Evolutionary conservation across 805 yeast species (phyloP).

Genomic region (Naumovozyma baii): DNA sequence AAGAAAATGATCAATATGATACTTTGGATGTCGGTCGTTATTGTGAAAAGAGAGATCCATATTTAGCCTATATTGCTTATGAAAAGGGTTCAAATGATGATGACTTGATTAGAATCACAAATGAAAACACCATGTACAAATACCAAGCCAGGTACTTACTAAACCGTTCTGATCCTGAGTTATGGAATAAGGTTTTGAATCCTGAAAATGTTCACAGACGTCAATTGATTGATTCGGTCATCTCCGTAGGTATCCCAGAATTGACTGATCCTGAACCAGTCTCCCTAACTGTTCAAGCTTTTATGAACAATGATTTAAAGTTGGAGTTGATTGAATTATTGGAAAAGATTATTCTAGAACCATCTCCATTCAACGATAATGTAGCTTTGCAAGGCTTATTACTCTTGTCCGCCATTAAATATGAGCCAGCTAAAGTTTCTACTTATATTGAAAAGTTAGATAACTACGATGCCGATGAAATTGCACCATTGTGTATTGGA

Average conservation of each 20-base stretch:
- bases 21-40: slow-evolving; percentile 93
- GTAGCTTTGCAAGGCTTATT: slow-evolving; percentile 89
- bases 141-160: slow-evolving; percentile 96
- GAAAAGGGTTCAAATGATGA: slow-evolving; percentile 89
- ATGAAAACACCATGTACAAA: slow-evolving; percentile 96
- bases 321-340: slow-evolving; percentile 86
- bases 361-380: slow-evolving; percentile 93
- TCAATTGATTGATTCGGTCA: slow-evolving; percentile 85
- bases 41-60: slow-evolving; percentile 99
- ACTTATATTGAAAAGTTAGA: slow-evolving; percentile 83
- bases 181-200: slow-evolving; percentile 74
- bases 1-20: slow-evolving; percentile 82
- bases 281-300: slow-evolving; percentile 86
- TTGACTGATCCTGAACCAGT: slow-evolving; percentile 87
- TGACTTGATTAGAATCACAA: slow-evolving; percentile 84
- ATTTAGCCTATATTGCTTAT: slow-evolving; percentile 93
- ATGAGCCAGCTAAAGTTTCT: slow-evolving; percentile 77
- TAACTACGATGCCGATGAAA: slow-evolving; percentile 85
- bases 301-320: slow-evolving; percentile 91
- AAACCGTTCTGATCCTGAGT: slow-evolving; percentile 70
- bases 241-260: slow-evolving; percentile 94
- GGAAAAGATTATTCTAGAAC: slow-evolving; percentile 93
- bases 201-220: slow-evolving; percentile 80
- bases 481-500: slow-evolving; percentile 85
- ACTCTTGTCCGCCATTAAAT: slow-evolving; percentile 89